A percentile compares a stretch with the other conserved stretches of the same genome.
These are phyloP conservation scores for Phytophthora cryptogea DNA, from an alignment of 352 stramenopile species.

Conservation along the genomic window DNA sequence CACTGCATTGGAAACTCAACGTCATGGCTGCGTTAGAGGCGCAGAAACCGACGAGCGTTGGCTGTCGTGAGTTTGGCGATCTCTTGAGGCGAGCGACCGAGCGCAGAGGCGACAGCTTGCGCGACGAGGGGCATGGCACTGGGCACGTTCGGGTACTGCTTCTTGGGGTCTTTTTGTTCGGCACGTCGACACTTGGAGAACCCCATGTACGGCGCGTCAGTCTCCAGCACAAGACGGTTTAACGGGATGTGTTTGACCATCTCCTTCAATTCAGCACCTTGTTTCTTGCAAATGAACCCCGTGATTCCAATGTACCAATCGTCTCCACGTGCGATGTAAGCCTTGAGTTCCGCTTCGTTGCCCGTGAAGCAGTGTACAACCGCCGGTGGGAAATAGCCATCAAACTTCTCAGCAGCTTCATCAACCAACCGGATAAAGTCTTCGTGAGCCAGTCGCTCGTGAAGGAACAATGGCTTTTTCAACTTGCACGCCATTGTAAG, in stretches of 20 bases:
- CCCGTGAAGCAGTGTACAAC: constrained; percentile 94
- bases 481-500: constrained; percentile 66
- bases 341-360: constrained; percentile 61
- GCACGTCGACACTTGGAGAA: constrained; percentile 65
- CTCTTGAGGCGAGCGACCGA: constrained; percentile 51
- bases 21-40: constrained; percentile 28
- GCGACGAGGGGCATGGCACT: constrained; percentile 65
- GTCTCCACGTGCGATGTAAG: constrained; percentile 63
- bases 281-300: constrained; percentile 89
- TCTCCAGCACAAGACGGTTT: constrained; percentile 90
- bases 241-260: constrained; percentile 70
- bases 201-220: constrained; percentile 93
- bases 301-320: constrained; percentile 93
- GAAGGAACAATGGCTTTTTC: constrained; percentile 82
- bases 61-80: constrained; percentile 61
- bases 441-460: constrained; percentile 76
- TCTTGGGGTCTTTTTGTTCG: constrained; percentile 48
- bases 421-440: constrained; percentile 80
- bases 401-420: constrained; percentile 38
- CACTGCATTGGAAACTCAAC: constrained; percentile 12
- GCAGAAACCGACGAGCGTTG: constrained; percentile 78
- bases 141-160: constrained; percentile 82
- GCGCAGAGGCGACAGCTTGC: constrained; percentile 54
- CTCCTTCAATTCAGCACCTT: constrained; percentile 53
- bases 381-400: constrained; percentile 53